Evolutionary conservation across 2,329 filamentous ascomycete genomes (phyloP), one percentile per base, ranked within the genome.

Genomic region (Scopulariopsis brevicaulis): DNA sequence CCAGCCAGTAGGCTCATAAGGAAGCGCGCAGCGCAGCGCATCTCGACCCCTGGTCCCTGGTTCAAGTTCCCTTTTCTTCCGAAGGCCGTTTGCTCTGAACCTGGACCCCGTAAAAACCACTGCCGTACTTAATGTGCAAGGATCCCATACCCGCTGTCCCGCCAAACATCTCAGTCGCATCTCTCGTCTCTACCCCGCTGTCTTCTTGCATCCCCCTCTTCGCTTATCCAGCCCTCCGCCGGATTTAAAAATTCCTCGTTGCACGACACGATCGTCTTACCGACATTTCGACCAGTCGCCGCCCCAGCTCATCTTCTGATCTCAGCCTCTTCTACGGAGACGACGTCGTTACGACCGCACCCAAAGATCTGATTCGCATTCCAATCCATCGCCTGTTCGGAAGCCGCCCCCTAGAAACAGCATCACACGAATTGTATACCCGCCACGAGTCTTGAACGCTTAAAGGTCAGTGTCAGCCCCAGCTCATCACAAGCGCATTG

Each of bases 1-100:
- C 51, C 56, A 58, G 56, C 56, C 56, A 58, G 56, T 58, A 58
- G 50, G 56, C 56, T 53, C 22, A 20, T 50, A 46, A 53, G 56
- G 40, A 58, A 40, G 20, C 50, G 28, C 28, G 32, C 56, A 53
- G 28, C 28, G 32, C 56, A 53, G 46, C 34, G 53, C n/a, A 54
- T 28, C 50, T 58, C 35, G 28, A 58, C 56, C 56, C 56, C 56
- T 54, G 50, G 50, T 20, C 56, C 56, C 53, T 58, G 34, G n/a
- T 51, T 46, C 28, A 32, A 8, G 8, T 32, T 32, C 4, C 40
- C 56, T 50, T 54, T 54, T 58, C 51, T 58, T 22, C 50, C 56
- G 56, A 58, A 54, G 22, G 12, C 50, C 32, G n/a, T 43, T 34
- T 14, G 40, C 22, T 56, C 50, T 40, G 32, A 20, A 34, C 24